A percentile compares a stretch with the other conserved stretches of the same genome.
Evolutionary conservation across 2,329 filamentous ascomycete genomes (phyloP).

Genomic region (Colletotrichum caudatum): DNA sequence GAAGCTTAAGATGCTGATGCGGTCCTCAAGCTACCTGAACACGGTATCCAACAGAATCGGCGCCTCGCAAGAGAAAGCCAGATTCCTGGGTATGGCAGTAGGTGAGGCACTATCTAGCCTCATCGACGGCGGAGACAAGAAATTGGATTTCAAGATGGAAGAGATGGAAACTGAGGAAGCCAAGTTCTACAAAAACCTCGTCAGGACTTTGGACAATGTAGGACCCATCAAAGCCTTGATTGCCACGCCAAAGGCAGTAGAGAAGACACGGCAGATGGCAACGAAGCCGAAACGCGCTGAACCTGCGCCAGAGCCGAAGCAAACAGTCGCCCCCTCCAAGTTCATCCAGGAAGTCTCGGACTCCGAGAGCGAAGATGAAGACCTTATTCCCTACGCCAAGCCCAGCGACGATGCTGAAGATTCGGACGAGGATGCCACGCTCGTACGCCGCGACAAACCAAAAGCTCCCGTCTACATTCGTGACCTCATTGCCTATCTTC

Average conservation of each 20-base stretch:
- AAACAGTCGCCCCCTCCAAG: conserved; percentile 50
- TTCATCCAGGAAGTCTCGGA: conserved; percentile 75
- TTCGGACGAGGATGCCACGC: conserved; percentile 90
- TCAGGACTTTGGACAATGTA: conserved; percentile 70
- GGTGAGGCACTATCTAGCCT: conserved; percentile 78
- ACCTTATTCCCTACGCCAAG: conserved; percentile 83
- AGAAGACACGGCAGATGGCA: conserved; percentile 35
- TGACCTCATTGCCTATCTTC: conserved; percentile 82
- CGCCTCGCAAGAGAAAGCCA: conserved; percentile 78
- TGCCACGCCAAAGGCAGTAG: conserved; percentile 41
- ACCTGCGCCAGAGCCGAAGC: conserved; percentile 46
- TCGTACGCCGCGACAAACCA: conserved; percentile 85
- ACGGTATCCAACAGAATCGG: conserved; percentile 87
- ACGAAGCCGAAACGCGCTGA: conserved; percentile 40
- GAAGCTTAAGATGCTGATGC: conserved; percentile 75
- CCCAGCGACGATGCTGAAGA: conserved; percentile 91
- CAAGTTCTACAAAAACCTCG: conserved; percentile 78
- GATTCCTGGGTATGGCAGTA: conserved; percentile 89
- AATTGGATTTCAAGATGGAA: conserved; percentile 86
- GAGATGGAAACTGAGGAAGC: conserved; percentile 81
- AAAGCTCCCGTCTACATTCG: conserved; percentile 91
- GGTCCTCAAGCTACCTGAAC: conserved; percentile 79
- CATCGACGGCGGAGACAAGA: conserved; percentile 75
- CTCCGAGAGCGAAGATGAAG: conserved; percentile 72
- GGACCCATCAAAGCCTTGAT: conserved; percentile 68